Percentiles rank a stretch among this genome's conserved stretches.
Evolutionary conservation across 2,329 filamentous ascomycete genomes (phyloP).

Genomic region (Chrysoporthe puriensis): DNA sequence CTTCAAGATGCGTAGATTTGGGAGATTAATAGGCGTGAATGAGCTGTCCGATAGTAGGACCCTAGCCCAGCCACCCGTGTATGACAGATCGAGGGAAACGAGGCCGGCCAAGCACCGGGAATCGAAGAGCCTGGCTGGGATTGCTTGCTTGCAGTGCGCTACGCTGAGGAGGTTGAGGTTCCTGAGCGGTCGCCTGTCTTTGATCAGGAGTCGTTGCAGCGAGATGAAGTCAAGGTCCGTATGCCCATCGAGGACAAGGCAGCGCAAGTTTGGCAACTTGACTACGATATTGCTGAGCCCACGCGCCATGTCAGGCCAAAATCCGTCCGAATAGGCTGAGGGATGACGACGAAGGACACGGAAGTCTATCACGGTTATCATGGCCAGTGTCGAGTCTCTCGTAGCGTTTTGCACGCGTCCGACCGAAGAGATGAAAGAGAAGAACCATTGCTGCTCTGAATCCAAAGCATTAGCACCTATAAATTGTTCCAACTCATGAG

Average conservation of each 20-base stretch:
- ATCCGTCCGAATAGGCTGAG: not conserved
- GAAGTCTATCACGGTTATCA: slow-evolving; percentile 54
- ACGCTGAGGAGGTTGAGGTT: slow-evolving; percentile 51
- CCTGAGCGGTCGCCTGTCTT: slow-evolving; percentile 10
- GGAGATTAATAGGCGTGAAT: slow-evolving; percentile 42
- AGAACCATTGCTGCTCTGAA: slow-evolving; percentile 55
- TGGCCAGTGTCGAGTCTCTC: slow-evolving; percentile 41
- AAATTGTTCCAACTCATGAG: too few relatives aligned
- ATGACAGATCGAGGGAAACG: slow-evolving; percentile 58
- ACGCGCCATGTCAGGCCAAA: slow-evolving; percentile 4
- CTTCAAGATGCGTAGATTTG: slow-evolving; percentile 57
- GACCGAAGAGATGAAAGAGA: slow-evolving; percentile 44
- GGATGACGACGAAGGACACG: slow-evolving; percentile 33
- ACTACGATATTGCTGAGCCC: slow-evolving; percentile 42
- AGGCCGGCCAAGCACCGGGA: slow-evolving; percentile 43
- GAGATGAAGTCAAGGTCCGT: slow-evolving; percentile 47
- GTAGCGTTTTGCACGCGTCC: slow-evolving; percentile 42
- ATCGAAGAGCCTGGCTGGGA: slow-evolving; percentile 47
- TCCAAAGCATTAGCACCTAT: slow-evolving; percentile 28
- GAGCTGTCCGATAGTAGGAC: slow-evolving; percentile 38
- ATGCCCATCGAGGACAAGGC: slow-evolving; percentile 53
- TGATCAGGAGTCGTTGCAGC: slow-evolving; percentile 32
- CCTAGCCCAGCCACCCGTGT: slow-evolving; percentile 47
- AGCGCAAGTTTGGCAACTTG: slow-evolving; percentile 49
- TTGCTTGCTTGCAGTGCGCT: slow-evolving; percentile 43